phyloP scores from a whole-genome alignment of 2,329 filamentous ascomycete genomes.

The Fusarium albosuccineum region DNA sequence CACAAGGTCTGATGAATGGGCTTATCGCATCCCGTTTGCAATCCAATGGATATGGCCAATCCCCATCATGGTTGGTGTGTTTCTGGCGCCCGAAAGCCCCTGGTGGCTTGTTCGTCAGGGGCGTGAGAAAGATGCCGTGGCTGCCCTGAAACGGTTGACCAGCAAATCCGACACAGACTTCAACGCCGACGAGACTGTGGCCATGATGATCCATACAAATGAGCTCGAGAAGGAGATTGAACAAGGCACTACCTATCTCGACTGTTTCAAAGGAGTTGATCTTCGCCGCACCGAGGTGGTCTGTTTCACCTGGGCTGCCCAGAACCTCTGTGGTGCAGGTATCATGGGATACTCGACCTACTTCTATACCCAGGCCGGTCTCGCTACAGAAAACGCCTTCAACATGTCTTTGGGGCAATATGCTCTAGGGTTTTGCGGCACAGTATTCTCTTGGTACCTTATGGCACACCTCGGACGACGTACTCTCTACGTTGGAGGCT shows the following conservation, averaged over 20 bases:
- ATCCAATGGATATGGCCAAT: conserved; percentile 53
- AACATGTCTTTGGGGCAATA: conserved; percentile 29
- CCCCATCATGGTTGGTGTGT: conserved; percentile 43
- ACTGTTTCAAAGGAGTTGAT: conserved; percentile 63
- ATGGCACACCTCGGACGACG: conserved; percentile 17
- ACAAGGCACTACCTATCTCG: conserved; percentile 57
- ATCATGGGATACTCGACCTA: conserved; percentile 13
- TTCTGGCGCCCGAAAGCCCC: conserved; percentile 49
- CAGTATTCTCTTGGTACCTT: conserved; percentile 31
- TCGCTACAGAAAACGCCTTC: conserved; percentile 26
- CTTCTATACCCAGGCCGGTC: conserved; percentile 12
- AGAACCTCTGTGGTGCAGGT: conserved; percentile 6
- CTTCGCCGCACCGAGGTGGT: conserved; percentile 60
- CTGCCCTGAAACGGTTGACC: neutral
- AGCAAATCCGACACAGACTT: conserved; percentile 58
- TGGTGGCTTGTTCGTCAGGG: conserved; percentile 53
- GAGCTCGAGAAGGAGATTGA: conserved; percentile 52
- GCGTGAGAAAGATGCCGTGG: conserved; percentile 60
- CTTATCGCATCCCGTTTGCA: conserved; percentile 54
- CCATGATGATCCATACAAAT: conserved; percentile 55
- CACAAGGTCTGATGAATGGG: conserved; percentile 45
- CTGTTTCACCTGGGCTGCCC: conserved; percentile 37
- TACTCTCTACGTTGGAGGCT: conserved; percentile 48
- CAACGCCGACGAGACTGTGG: conserved; percentile 65
- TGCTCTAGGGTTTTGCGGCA: conserved; percentile 33